A percentile compares a stretch with the other conserved stretches of the same genome.
Conservation (phyloP, 495 filamentous ascomycete genomes). For the Penicillium goetzii region DNA sequence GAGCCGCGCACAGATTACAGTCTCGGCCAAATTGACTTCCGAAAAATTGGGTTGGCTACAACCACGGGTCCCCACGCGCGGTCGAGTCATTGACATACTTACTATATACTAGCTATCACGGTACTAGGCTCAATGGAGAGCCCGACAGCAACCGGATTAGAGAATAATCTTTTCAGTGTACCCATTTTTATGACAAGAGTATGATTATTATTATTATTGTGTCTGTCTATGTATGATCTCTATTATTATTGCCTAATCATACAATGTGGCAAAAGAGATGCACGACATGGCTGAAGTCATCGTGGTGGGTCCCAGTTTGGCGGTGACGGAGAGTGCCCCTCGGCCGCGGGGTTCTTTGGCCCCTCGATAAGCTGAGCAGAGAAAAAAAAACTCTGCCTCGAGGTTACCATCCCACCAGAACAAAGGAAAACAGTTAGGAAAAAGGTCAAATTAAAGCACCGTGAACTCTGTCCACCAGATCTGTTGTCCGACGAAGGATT, state of each 20-base stretch:
- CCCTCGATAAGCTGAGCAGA: conserved; percentile 5
- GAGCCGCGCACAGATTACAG: conserved; percentile 20
- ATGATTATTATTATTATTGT: background rate
- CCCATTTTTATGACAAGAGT: background rate
- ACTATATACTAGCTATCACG: background rate
- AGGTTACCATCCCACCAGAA: background rate
- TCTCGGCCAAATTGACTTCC: conserved; percentile 12
- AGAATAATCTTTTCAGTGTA: background rate
- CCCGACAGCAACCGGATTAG: background rate
- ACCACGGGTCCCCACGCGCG: conserved; percentile 23
- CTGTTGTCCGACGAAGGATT: conserved; percentile 8
- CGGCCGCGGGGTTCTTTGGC: conserved; percentile 20
- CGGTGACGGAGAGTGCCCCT: conserved; percentile 28
- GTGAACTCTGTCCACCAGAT: conserved; percentile 18
- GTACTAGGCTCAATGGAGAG: background rate
- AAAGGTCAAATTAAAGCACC: conserved; percentile 26
- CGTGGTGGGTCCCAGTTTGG: conserved; percentile 22
- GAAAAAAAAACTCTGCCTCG: conserved; percentile 6
- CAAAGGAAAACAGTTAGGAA: background rate
- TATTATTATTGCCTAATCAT: no score
- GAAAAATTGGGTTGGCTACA: conserved; percentile 22
- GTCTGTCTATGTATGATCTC: background rate
- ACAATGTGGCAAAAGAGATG: conserved; percentile 19
- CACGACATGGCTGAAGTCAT: conserved; percentile 26
- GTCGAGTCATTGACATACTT: conserved; percentile 1